Conservation (phyloP, 140 eudicot species). For the Cichorium intybus region DNA sequence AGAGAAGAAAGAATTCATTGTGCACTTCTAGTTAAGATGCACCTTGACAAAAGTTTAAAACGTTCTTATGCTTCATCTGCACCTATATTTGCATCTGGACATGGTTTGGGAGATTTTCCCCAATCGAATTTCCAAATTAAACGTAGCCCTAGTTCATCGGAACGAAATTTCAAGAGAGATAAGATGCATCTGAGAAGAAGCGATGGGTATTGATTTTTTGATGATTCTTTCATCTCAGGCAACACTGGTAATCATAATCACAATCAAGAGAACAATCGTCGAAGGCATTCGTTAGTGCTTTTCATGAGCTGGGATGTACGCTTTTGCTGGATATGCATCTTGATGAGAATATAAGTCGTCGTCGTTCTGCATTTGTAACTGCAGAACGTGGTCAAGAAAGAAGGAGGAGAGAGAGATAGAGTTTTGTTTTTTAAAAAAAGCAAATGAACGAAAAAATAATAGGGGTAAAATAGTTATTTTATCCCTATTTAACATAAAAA, state of each 20-base stretch:
- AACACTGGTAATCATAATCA: slow-evolving; percentile 11
- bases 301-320: slow-evolving; percentile 32
- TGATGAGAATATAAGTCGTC: slow-evolving; percentile 9
- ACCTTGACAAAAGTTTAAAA: slow-evolving; percentile 22
- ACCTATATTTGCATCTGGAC: slow-evolving; percentile 11
- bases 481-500: no score
- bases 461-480: no score
- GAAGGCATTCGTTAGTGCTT: slow-evolving; percentile 37
- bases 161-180: slow-evolving; percentile 16
- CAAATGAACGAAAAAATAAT: no score
- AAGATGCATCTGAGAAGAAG: slow-evolving; percentile 5
- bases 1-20: background rate
- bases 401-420: no score
- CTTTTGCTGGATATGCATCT: slow-evolving; percentile 25
- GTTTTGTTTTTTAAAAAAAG: no score
- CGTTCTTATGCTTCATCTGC: background rate
- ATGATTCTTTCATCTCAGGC: slow-evolving; percentile 21
- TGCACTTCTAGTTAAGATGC: slow-evolving; percentile 28
- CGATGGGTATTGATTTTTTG: slow-evolving; percentile 11
- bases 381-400: no score
- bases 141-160: background rate
- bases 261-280: slow-evolving; percentile 12
- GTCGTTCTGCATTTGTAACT: slow-evolving; percentile 33
- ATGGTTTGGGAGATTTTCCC: slow-evolving; percentile 9
- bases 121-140: background rate